phyloP scores from a whole-genome alignment of 2,329 filamentous ascomycete species.

The Nothomitra cinnamomea region DNA sequence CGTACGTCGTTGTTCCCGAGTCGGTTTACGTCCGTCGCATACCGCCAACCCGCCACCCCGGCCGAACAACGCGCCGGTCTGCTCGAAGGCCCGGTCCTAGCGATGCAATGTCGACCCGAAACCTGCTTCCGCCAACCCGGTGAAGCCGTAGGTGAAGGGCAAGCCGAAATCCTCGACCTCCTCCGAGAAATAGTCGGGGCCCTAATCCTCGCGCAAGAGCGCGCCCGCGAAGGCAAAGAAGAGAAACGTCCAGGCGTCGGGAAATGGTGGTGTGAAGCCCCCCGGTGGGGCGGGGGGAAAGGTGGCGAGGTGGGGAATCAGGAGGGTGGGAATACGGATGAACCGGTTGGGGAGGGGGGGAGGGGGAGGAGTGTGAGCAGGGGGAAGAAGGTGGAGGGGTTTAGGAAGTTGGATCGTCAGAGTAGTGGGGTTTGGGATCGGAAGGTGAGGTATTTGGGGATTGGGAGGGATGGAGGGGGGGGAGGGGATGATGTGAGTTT shows the following conservation, averaged over 20 bases:
- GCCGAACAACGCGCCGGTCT: conserved; percentile 34
- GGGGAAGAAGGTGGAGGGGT: conserved; percentile 1
- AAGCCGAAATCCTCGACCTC: conserved; percentile 30
- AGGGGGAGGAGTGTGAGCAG: conserved; percentile 3
- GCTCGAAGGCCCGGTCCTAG: conserved; percentile 40
- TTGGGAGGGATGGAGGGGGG: conserved; percentile 32
- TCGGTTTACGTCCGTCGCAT: conserved; percentile 36
- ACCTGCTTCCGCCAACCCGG: conserved; percentile 29
- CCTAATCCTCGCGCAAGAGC: conserved; percentile 41
- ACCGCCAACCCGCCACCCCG: conserved; percentile 34
- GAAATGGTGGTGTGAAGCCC: conserved; percentile 41
- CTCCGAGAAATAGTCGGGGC: conserved; percentile 40
- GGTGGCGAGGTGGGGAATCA: conserved; percentile 24
- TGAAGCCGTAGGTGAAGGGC: conserved; percentile 12
- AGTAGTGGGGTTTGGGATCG: conserved; percentile 37
- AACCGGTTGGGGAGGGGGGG: conserved; percentile 15
- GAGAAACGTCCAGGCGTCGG: conserved; percentile 35
- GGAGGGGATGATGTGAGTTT: conserved; percentile 36
- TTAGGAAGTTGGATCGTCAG: conserved; percentile 14
- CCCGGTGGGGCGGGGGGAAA: conserved; percentile 39
- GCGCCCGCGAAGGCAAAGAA: conserved; percentile 34
- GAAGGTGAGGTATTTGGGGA: conserved; percentile 35
- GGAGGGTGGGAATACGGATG: conserved; percentile 10
- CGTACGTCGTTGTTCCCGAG: conserved; percentile 36
- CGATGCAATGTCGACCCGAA: conserved; percentile 36